Evolutionary conservation across 352 stramenopile species (phyloP).

Genomic region (Phytophthora meadii): DNA sequence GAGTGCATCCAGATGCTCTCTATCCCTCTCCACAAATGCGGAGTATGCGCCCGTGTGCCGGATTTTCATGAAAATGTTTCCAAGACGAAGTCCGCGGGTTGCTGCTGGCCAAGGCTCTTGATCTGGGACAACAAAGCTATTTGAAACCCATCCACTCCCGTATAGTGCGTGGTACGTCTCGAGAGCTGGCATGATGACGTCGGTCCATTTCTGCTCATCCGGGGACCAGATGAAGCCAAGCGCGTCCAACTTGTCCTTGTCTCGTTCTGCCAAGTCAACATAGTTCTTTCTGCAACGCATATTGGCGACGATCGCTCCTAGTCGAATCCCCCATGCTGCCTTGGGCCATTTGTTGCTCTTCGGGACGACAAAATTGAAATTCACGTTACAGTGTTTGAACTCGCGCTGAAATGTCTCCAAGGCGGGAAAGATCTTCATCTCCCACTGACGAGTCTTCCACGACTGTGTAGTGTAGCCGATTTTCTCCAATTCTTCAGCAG

Average conservation of each 20-base stretch:
- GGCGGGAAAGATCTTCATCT: constrained; percentile 38
- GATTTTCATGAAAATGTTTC: constrained; percentile 64
- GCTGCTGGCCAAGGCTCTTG: constrained; percentile 43
- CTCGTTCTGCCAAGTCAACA: constrained; percentile 36
- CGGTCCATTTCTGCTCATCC: constrained; percentile 55
- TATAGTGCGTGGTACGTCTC: constrained; percentile 39
- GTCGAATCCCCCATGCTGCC: constrained; percentile 13
- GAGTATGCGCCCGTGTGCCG: constrained; percentile 49
- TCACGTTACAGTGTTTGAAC: constrained; percentile 37
- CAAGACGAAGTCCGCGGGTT: constrained; percentile 48
- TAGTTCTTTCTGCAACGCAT: constrained; percentile 53
- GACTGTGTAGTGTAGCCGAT: constrained; percentile 20
- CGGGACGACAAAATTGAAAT: constrained; percentile 36
- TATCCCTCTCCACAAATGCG: constrained; percentile 54
- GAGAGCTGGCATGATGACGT: constrained; percentile 54
- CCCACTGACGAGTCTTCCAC: constrained; percentile 22
- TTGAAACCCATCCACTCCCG: constrained; percentile 38
- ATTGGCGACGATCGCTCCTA: constrained; percentile 32
- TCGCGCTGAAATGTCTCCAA: constrained; percentile 20
- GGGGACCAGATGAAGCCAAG: constrained; percentile 64
- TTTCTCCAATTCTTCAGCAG: constrained; percentile 16
- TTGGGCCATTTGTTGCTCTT: constrained; percentile 22
- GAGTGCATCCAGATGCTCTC: constrained; percentile 48
- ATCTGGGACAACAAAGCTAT: constrained; percentile 49
- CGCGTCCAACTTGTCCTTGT: constrained; percentile 45